Conservation (phyloP, 2,329 filamentous ascomycete species). For the Penicillium sp. region DNA sequence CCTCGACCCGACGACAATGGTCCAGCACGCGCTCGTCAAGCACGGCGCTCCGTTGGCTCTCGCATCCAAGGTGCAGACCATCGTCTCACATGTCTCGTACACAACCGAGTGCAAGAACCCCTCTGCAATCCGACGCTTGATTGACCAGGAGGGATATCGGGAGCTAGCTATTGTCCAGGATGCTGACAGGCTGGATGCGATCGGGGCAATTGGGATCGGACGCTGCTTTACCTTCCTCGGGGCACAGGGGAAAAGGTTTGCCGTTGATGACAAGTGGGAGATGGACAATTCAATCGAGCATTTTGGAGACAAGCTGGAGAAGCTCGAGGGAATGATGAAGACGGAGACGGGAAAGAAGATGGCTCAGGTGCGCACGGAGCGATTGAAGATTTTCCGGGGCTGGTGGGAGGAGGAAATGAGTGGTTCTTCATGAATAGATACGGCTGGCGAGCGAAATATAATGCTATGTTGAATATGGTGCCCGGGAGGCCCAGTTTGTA, state of each 20-base stretch:
- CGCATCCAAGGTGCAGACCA: slow-evolving; percentile 64
- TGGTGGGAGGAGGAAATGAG: slow-evolving; percentile 56
- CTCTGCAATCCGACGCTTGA: slow-evolving; percentile 56
- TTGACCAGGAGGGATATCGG: slow-evolving; percentile 57
- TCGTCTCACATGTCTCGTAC: slow-evolving; percentile 77
- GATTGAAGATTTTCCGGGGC: slow-evolving; percentile 49
- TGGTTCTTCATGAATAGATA: not conserved
- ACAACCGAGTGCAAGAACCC: slow-evolving; percentile 67
- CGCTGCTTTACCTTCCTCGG: slow-evolving; percentile 75
- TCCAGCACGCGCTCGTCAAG: slow-evolving; percentile 27
- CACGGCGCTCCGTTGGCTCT: slow-evolving; percentile 57
- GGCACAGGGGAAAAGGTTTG: slow-evolving; percentile 42
- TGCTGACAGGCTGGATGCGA: slow-evolving; percentile 85
- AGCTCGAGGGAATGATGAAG: slow-evolving; percentile 61
- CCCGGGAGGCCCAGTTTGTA: not conserved
- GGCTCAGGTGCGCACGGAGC: slow-evolving; percentile 49
- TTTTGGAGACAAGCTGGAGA: slow-evolving; percentile 72
- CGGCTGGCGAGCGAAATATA: not conserved
- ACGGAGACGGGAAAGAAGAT: slow-evolving; percentile 52
- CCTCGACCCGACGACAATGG: slow-evolving; percentile 29
- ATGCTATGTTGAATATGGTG: no score
- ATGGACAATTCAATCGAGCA: slow-evolving; percentile 68
- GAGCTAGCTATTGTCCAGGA: slow-evolving; percentile 87
- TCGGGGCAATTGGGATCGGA: slow-evolving; percentile 81
- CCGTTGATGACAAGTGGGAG: slow-evolving; percentile 35